phyloP scores from a whole-genome alignment of 1,139 yeast genomes.

The Hyphopichia khmerensis region DNA sequence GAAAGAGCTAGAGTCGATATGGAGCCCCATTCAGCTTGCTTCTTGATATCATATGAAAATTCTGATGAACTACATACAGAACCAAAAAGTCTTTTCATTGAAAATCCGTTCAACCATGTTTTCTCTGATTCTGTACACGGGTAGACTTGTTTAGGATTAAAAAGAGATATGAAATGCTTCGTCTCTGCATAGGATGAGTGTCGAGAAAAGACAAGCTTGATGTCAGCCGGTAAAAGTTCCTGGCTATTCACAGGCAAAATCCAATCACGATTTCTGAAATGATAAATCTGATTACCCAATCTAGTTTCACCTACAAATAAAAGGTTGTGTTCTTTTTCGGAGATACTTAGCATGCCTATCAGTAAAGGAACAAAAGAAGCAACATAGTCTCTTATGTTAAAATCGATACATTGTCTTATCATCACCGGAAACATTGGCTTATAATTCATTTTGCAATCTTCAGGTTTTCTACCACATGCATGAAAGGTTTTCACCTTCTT shows the following conservation, averaged over 20 bases:
- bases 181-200: constrained; percentile 56
- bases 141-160: constrained; percentile 45
- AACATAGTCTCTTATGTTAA: constrained; percentile 35
- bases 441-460: not conserved
- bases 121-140: constrained; percentile 39
- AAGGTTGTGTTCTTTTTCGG: constrained; percentile 14
- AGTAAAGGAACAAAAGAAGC: constrained; percentile 27
- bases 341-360: constrained; percentile 13
- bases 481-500: constrained; percentile 18
- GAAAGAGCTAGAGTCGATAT: constrained; percentile 13
- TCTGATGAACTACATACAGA: constrained; percentile 23
- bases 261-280: constrained; percentile 27
- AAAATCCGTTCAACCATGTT: constrained; percentile 43
- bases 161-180: constrained; percentile 32
- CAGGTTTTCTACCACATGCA: constrained; percentile 24
- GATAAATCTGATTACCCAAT: constrained; percentile 23
- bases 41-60: constrained; percentile 32
- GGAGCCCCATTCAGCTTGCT: constrained; percentile 18
- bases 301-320: constrained; percentile 15
- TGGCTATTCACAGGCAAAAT: constrained; percentile 23
- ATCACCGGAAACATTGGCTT: constrained; percentile 16
- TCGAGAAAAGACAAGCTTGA: constrained; percentile 48
- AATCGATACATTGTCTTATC: constrained; percentile 42
- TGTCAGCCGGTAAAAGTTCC: constrained; percentile 38
- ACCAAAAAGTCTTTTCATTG: constrained; percentile 46